Evolutionary conservation across 345 rosid species (phyloP).

Genomic region (Camelina laxa): DNA sequence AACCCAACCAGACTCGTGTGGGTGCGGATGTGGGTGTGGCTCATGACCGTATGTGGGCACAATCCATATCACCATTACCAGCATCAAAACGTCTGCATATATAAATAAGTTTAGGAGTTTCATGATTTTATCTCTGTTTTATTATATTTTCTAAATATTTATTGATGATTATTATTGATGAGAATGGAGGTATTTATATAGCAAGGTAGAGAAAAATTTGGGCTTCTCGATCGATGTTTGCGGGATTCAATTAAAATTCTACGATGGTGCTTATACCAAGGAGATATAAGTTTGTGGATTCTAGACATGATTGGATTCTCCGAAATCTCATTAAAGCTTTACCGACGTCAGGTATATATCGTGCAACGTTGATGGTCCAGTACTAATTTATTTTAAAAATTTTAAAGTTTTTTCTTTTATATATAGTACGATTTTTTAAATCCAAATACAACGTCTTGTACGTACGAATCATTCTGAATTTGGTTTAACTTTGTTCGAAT

Average conservation of each 20-base stretch:
- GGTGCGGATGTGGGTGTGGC: no score
- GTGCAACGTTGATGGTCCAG: neutral
- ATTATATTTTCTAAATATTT: neutral
- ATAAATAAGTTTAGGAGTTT: neutral
- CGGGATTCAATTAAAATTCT: slow-evolving; percentile 76
- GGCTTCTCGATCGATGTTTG: slow-evolving; percentile 50
- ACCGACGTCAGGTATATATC: neutral
- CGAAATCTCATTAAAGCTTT: neutral
- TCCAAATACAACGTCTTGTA: neutral
- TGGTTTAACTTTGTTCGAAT: neutral
- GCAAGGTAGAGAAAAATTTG: neutral
- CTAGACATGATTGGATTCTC: slow-evolving; percentile 42
- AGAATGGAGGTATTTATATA: neutral
- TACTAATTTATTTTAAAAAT: neutral
- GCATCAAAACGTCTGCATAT: neutral
- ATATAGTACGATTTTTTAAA: neutral
- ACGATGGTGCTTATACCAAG: slow-evolving; percentile 65
- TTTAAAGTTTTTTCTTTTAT: neutral
- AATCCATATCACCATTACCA: slow-evolving; percentile 14
- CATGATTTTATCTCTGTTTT: neutral
- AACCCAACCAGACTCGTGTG: neutral
- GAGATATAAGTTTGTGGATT: slow-evolving; percentile 71
- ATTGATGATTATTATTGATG: slow-evolving; percentile 4
- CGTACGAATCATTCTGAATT: neutral
- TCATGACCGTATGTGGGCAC: neutral